phyloP scores from a whole-genome alignment of 768 basidiomycete species.

The Imleria badia region DNA sequence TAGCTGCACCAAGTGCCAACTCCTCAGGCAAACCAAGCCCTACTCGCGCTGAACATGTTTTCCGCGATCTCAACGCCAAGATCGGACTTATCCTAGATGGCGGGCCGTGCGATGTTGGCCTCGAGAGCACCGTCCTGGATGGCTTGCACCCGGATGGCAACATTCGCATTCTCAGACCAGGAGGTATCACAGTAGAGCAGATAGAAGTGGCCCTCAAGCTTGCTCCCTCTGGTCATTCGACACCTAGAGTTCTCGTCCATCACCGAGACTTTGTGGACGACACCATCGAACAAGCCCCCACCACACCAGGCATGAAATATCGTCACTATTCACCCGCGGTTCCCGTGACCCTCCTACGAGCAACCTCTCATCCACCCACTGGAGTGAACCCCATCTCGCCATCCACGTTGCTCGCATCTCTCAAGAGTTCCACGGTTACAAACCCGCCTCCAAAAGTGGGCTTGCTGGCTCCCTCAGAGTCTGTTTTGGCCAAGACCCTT shows the following conservation, averaged over 20 bases:
- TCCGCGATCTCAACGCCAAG: constrained; percentile 72
- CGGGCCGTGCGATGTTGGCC: constrained; percentile 83
- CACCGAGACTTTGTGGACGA: constrained; percentile 73
- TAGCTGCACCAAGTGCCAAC: constrained; percentile 96
- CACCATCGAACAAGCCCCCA: constrained; percentile 73
- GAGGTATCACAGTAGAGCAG: constrained; percentile 90
- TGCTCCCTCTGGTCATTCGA: constrained; percentile 34
- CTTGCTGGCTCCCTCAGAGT: constrained; percentile 64
- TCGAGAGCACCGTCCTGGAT: constrained; percentile 96
- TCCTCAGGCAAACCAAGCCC: constrained; percentile 93
- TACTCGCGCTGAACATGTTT: constrained; percentile 84
- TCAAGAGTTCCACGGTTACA: constrained; percentile 29
- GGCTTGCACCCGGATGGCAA: constrained; percentile 74
- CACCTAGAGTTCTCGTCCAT: constrained; percentile 74
- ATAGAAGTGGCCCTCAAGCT: constrained; percentile 60
- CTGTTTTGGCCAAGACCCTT: constrained; percentile 35
- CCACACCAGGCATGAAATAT: constrained; percentile 99
- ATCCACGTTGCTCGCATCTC: constrained; percentile 42
- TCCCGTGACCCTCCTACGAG: constrained; percentile 75
- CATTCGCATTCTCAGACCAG: constrained; percentile 84
- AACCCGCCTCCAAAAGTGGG: constrained; percentile 50
- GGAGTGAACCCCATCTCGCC: constrained; percentile 32
- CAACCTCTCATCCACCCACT: constrained; percentile 42
- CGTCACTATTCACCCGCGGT: constrained; percentile 92
- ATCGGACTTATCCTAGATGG: constrained; percentile 85